Evolutionary conservation across 371 early-diverging fungal genomes (phyloP), one percentile per base, ranked within the genome.

Genomic region (Rhizopus sp.): DNA sequence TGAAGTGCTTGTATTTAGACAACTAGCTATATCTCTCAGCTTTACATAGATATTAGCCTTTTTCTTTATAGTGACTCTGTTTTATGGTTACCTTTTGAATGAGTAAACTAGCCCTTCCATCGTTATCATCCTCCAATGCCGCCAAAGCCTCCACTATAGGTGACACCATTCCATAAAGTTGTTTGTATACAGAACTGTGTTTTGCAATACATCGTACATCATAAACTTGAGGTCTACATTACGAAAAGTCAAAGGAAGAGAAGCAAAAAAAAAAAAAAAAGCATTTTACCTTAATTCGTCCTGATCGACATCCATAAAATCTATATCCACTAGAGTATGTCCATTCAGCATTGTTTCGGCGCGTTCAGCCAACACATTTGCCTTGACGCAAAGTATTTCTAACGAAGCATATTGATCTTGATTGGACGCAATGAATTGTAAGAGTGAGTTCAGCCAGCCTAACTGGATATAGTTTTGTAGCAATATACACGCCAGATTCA

Each of bases 271-370:
- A 2, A 37, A 50, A 13, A 17, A 7, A 7, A 37, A 17, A 8
- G 16, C 50, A n/a, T n/a, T n/a, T 35, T 50, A 50, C 50, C 17
- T 32, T 50, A 33, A 34, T 37, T 31, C n/a, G 6, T 35, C 32
- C 16, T 17, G 50, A 35, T 50, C 50, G 15, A 50, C 34, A n/a
- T 50, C 50, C 50, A 50, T 50, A 33, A 10, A 8, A 37, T 37
- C 37, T 37, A 37, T 37, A 37, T 37, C 5, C 13, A 10, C 37
- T 37, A 8, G 37, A 7, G 37, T 8, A 37, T 37, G 10, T 37
- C 37, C 5, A 37, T 37, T 37, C 13, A 37, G 37, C 37, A 37
- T 37, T 37, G 37, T 37, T 7, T 37, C 37, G 1, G 37, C 16
- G 34, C 10, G 6, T 35, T 23, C 16, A 10, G 4, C 16, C 50